Evolutionary conservation across 345 rosid genomes (phyloP).

Genomic region (Firmiana major): DNA sequence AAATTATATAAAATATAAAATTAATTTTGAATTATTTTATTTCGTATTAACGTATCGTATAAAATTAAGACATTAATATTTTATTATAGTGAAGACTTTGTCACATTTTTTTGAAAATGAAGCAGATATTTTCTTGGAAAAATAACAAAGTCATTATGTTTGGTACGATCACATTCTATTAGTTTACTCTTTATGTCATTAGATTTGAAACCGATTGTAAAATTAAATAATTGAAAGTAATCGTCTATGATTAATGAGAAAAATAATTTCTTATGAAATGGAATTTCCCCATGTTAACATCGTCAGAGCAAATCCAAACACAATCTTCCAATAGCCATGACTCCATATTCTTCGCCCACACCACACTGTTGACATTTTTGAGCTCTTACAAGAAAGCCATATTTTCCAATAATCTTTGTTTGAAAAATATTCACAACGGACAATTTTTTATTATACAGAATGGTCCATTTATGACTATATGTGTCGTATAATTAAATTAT

Average conservation of each 20-base stretch:
- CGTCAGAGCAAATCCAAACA: conserved; percentile 15
- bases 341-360: background rate
- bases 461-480: too few relatives aligned
- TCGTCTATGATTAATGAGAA: background rate
- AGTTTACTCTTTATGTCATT: background rate
- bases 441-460: too few relatives aligned
- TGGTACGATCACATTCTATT: too few relatives aligned
- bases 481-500: too few relatives aligned
- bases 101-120: background rate
- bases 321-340: background rate
- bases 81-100: too few relatives aligned
- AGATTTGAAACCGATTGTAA: too few relatives aligned
- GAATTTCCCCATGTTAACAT: background rate
- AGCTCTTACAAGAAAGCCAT: background rate
- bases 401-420: background rate
- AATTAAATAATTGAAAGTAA: background rate
- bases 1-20: too few relatives aligned
- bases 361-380: background rate
- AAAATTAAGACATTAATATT: too few relatives aligned
- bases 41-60: too few relatives aligned
- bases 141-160: too few relatives aligned
- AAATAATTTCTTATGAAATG: background rate
- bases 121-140: background rate
- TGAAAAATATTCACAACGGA: background rate
- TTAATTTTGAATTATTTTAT: too few relatives aligned